Conservation (phyloP, 2,329 filamentous ascomycete species). For the Cercospora canescens region DNA sequence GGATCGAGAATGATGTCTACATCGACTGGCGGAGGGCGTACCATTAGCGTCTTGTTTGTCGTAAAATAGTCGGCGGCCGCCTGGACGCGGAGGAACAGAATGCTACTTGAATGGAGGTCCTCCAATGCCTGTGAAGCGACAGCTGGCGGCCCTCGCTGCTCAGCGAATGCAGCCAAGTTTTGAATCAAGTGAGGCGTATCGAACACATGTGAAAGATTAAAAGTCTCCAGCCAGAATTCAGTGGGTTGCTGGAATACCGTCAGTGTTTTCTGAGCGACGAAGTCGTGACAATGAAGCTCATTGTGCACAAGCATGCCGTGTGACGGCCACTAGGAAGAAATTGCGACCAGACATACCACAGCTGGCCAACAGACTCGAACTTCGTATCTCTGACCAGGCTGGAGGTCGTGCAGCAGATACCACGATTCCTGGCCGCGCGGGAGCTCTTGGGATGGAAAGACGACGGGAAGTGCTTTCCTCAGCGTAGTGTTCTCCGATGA, state of each 20-base stretch:
- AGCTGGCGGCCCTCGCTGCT: conserved; percentile 15
- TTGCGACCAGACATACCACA: conserved; percentile 61
- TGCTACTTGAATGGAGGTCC: conserved; percentile 11
- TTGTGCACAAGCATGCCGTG: background rate
- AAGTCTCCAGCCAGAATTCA: conserved; percentile 68
- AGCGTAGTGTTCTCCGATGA: conserved; percentile 54
- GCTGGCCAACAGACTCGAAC: conserved; percentile 91
- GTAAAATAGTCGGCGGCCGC: conserved; percentile 86
- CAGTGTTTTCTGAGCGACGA: background rate
- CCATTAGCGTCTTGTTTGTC: conserved; percentile 72
- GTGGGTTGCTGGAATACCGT: conserved; percentile 74
- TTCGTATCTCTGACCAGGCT: conserved; percentile 79
- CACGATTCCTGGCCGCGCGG: conserved; percentile 68
- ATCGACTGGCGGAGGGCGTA: conserved; percentile 67
- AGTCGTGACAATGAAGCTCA: background rate
- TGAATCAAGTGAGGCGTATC: conserved; percentile 34
- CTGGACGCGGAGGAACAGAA: conserved; percentile 70
- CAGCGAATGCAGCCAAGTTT: conserved; percentile 31
- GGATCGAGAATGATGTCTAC: conserved; percentile 86
- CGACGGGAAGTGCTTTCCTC: conserved; percentile 64
- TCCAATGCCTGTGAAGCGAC: background rate
- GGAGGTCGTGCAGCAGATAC: conserved; percentile 72
- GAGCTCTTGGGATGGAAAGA: conserved; percentile 60
- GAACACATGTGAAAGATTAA: conserved; percentile 62
- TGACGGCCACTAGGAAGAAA: background rate